phyloP scores from a whole-genome alignment of 2,329 filamentous ascomycete genomes.

The Fusarium burgessii region DNA sequence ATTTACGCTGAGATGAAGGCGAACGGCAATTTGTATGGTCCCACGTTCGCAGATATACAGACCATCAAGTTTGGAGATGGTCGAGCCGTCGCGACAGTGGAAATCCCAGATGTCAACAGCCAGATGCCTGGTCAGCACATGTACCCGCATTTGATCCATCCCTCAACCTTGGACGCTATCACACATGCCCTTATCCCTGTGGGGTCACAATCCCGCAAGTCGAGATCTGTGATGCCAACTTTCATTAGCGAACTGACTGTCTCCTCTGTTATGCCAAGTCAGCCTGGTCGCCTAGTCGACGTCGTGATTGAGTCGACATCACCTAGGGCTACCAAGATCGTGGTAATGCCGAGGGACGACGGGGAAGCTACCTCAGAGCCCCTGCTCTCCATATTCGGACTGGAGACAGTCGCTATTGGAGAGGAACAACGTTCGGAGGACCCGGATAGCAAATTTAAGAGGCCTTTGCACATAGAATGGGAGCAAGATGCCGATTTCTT shows the following conservation, averaged over 20 bases:
- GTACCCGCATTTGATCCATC: slow-evolving; percentile 51
- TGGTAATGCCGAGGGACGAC: background rate
- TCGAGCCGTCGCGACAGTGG: slow-evolving; percentile 8
- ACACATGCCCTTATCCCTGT: slow-evolving; percentile 45
- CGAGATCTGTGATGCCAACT: slow-evolving; percentile 28
- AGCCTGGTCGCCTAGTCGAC: background rate
- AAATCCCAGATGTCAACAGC: slow-evolving; percentile 20
- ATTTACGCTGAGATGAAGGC: slow-evolving; percentile 20
- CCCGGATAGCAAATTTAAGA: background rate
- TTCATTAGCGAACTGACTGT: slow-evolving; percentile 22
- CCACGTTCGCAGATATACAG: slow-evolving; percentile 17
- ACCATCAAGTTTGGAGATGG: slow-evolving; percentile 9
- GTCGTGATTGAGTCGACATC: background rate
- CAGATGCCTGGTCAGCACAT: slow-evolving; percentile 42
- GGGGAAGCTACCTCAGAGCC: background rate
- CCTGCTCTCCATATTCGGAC: background rate
- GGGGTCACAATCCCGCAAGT: slow-evolving; percentile 13
- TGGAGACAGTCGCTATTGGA: background rate
- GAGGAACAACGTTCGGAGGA: background rate
- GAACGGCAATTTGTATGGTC: slow-evolving; percentile 26
- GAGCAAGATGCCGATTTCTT: background rate
- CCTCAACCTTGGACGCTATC: slow-evolving; percentile 51
- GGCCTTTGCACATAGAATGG: background rate
- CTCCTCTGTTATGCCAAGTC: background rate
- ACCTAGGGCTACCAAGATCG: background rate